Evolutionary conservation across 73 alveolate genomes (phyloP).

Genomic region (Paramecium sexaurelia): DNA sequence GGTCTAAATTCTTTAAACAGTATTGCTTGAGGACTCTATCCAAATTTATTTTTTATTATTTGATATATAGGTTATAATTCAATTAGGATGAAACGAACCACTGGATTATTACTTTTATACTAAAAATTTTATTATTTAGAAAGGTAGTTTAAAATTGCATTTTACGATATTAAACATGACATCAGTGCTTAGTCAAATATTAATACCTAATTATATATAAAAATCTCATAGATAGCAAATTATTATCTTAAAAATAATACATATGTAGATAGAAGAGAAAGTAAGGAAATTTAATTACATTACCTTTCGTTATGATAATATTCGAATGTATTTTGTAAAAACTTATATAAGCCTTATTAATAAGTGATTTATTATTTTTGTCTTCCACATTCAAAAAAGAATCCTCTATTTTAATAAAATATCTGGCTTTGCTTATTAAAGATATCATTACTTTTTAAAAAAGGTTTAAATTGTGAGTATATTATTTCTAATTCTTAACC

Average conservation of each 20-base stretch:
- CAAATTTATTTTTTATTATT: background rate
- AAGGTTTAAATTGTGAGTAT: background rate
- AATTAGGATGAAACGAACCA: background rate
- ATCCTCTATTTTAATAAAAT: background rate
- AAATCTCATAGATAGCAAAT: background rate
- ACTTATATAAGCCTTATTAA: constrained; percentile 10
- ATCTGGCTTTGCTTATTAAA: background rate
- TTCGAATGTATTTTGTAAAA: background rate
- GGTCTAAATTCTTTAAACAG: background rate
- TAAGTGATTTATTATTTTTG: background rate
- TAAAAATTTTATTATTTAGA: background rate
- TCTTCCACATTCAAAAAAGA: constrained; percentile 44
- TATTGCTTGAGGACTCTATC: background rate
- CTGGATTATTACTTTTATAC: background rate
- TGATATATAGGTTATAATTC: background rate
- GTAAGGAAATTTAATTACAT: background rate
- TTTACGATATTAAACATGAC: background rate
- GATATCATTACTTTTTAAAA: background rate
- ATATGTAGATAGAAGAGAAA: background rate
- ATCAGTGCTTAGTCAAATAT: background rate
- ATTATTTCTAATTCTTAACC: background rate
- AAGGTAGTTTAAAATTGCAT: background rate
- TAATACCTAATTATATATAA: background rate
- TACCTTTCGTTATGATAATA: background rate
- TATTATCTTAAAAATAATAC: background rate